phyloP scores from a whole-genome alignment of 495 filamentous ascomycete species.

The Opeltia flavorubescens region DNA sequence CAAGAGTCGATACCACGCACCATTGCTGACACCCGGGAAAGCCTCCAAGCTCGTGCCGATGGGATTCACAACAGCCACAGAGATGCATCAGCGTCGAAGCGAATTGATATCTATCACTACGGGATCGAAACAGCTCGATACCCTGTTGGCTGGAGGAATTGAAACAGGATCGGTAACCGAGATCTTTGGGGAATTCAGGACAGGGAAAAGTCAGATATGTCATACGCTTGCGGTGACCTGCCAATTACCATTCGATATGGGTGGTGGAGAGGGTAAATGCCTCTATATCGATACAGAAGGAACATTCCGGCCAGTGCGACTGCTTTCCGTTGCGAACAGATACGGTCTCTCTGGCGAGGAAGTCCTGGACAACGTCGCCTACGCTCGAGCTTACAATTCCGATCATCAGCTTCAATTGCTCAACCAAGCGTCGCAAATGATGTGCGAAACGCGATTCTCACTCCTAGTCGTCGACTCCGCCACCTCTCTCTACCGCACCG shows the following conservation, averaged over 20 bases:
- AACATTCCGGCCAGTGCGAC: slow-evolving; percentile 84
- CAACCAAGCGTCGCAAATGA: slow-evolving; percentile 92
- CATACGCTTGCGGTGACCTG: slow-evolving; percentile 98
- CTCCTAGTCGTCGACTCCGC: slow-evolving; percentile 90
- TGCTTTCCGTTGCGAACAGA: slow-evolving; percentile 80
- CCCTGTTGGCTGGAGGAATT: slow-evolving; percentile 82
- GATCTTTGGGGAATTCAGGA: slow-evolving; percentile 95
- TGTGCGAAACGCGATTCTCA: slow-evolving; percentile 97
- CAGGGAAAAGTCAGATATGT: slow-evolving; percentile 95
- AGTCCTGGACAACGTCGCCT: slow-evolving; percentile 94
- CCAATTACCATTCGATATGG: slow-evolving; percentile 96
- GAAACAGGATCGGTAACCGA: slow-evolving; percentile 98
- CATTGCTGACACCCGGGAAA: slow-evolving; percentile 18
- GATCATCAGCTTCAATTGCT: slow-evolving; percentile 92
- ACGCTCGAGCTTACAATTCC: slow-evolving; percentile 94
- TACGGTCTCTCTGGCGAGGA: slow-evolving; percentile 93
- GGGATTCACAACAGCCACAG: slow-evolving; percentile 98
- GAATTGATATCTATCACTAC: slow-evolving; percentile 97
- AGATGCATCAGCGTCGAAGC: slow-evolving; percentile 93
- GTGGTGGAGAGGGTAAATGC: slow-evolving; percentile 94
- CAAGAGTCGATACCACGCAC: background rate
- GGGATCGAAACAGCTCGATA: slow-evolving; percentile 92
- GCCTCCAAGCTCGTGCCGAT: slow-evolving; percentile 93
- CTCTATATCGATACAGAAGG: slow-evolving; percentile 99
- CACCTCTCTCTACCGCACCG: slow-evolving; percentile 87